Evolutionary conservation across 1,284 basidiomycete genomes (phyloP), one percentile per base, ranked within the genome.

Genomic region (Athelia psychrophila): DNA sequence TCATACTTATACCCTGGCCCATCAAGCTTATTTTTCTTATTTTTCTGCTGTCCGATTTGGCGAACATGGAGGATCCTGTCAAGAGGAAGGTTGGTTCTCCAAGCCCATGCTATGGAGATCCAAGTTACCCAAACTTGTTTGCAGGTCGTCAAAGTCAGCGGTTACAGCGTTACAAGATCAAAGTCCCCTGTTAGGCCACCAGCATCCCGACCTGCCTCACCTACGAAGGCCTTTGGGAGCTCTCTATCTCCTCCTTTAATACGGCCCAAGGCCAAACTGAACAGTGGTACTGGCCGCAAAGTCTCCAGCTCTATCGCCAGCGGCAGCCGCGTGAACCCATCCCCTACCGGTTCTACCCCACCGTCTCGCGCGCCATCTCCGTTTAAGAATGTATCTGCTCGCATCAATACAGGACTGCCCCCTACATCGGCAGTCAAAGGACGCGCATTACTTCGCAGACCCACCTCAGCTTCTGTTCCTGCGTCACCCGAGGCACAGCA

Each of bases 231-330:
- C 2, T 59, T 69, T 38, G 56, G 64, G 2, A 58, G 69, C 19
- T 68, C 71, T 18, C 60, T 69, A 30, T 68, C 74, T 5, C 42
- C 57, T 24, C 52, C 60, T 16, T 56, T 55, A 2, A 68, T 77
- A 35, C 70, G 78, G 52, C 80, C 80, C 8, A 84, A 74, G 60
- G 83, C 81, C 48, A 87, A 83, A 64, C 73, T 88, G 27, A 86
- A 80, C 58, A 76, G 69, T 54, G 79, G 72, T 30, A 62, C 72
- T 5, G 60, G 68, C 23, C 77, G 79, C 47, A 84, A 78, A 62
- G 52, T 70, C 1, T 64, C 70, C 54, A 64, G 55, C 53, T 60
- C 64, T 53, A 55, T 63, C 25, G 25, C 44, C 19, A 57, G 49
- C 33, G n/a, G 8, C n/a, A 52, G 56, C 25, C 47, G 27, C 27